Evolutionary conservation across 2,329 filamentous ascomycete genomes (phyloP).

Genomic region (Tricladium varicosporioides): DNA sequence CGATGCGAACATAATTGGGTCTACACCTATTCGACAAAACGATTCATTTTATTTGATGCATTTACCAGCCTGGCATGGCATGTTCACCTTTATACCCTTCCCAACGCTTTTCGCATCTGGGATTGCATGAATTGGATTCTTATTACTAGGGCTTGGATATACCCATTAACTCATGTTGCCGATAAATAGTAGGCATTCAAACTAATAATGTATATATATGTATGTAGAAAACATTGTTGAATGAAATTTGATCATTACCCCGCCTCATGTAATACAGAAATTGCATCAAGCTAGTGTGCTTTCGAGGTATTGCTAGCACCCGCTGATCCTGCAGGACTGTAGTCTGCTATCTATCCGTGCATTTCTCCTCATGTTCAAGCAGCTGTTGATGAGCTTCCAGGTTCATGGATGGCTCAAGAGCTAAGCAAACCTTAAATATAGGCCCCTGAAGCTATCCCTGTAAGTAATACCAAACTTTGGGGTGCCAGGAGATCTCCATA

Average conservation of each 20-base stretch:
- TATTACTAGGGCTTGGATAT: slow-evolving; percentile 5
- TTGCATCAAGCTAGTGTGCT: too few species aligned
- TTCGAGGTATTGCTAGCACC: too few species aligned
- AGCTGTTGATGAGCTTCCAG: too few species aligned
- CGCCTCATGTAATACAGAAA: not conserved
- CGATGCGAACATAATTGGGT: slow-evolving; percentile 1
- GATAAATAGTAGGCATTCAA: not conserved
- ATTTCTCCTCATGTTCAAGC: too few species aligned
- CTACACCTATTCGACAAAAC: slow-evolving; percentile 2
- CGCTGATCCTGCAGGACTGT: too few species aligned
- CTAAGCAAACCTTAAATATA: too few species aligned
- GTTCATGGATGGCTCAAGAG: too few species aligned
- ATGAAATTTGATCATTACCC: not conserved
- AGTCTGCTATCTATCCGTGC: too few species aligned
- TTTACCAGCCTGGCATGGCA: slow-evolving; percentile 17
- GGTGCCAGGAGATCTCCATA: too few species aligned
- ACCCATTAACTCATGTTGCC: slow-evolving; percentile 8
- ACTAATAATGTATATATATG: slow-evolving; percentile 13
- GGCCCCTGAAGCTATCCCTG: too few species aligned
- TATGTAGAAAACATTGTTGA: not conserved
- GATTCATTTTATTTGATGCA: slow-evolving; percentile 10
- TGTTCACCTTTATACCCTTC: slow-evolving; percentile 19
- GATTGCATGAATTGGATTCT: slow-evolving; percentile 12
- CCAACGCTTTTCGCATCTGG: slow-evolving; percentile 14
- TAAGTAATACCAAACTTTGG: too few species aligned